Base-by-base conservation (phyloP, 2,329 filamentous ascomycete species). In the Scytalidium lignicola region DNA sequence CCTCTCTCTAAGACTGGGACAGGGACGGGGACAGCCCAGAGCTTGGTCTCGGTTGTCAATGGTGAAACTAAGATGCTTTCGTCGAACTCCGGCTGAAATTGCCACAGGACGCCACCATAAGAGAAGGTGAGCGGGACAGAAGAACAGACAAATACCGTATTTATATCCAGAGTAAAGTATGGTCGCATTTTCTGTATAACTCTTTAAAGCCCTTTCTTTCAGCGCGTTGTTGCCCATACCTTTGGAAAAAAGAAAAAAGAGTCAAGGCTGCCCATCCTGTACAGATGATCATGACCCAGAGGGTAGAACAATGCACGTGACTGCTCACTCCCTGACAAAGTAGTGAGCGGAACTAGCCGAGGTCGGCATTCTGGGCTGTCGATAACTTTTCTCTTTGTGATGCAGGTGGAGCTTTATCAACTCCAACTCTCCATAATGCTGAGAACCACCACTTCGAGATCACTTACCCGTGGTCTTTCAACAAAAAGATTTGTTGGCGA, bases 381-480 rank as follows among this genome's bases (percentile, higher is more conserved):
- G 23, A 26, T 26, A 26, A 26, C 23, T 26, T 26, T 26, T 26
- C 23, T 26, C 6, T 6, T 26, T 6, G 17, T 26, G 41, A 43
- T 18, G 41, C 7, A 20, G 13, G 18, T 15, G 41, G 10, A 37
- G 32, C 15, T 37, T n/a, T 9, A 5, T 17, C 32, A n/a, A 26
- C 32, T 40, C 48, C 22, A 26, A 22, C 19, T 18, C 28, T 26
- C 37, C 53, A 64, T 46, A 49, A 66, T 65, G 61, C 56, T 64
- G 50, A 63, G 55, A 49, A 53, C 51, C 46, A 48, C 58, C 23
- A 57, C 61, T n/a, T 54, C 62, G 22, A 53, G 59, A 26, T 51
- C 51, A 10, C 49, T 64, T 29, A 47, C 51, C 15, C 58, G 58
- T 20, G 49, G 53, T 37, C 26, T 59, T 13, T 48, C 53, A 18